Percentiles rank a stretch among this genome's conserved stretches.
These are phyloP conservation scores for Ophiostoma tasmaniense DNA, from an alignment of 2,329 filamentous ascomycete species.

Conservation along the genomic window DNA sequence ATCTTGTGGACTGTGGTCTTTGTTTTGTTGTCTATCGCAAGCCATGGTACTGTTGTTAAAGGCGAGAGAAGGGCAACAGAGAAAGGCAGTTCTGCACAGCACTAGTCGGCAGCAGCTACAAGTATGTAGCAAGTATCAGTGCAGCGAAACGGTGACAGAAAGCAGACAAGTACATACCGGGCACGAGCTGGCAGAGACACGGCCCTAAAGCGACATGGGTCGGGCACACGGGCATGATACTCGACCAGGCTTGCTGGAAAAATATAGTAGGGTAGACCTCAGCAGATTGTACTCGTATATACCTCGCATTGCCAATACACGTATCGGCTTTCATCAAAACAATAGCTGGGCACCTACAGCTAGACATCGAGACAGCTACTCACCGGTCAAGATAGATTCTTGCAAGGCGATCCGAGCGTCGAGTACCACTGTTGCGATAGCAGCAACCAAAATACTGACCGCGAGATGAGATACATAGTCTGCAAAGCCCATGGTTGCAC, in stretches of 20 bases:
- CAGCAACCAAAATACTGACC: background rate
- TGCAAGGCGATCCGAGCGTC: background rate
- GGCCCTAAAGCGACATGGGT: background rate
- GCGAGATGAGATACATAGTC: background rate
- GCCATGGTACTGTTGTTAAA: background rate
- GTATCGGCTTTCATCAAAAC: background rate
- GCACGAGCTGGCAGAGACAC: background rate
- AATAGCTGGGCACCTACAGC: too few species aligned
- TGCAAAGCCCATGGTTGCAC: background rate
- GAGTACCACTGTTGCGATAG: background rate
- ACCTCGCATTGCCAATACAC: background rate
- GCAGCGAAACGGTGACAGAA: background rate
- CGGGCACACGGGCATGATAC: background rate
- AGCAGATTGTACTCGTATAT: background rate
- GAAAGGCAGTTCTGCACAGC: background rate
- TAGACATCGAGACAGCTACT: background rate
- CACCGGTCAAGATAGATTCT: background rate
- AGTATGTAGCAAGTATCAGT: background rate
- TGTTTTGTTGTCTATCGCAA: background rate
- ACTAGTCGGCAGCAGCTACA: background rate
- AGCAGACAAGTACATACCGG: background rate
- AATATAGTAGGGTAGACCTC: background rate
- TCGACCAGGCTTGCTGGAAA: background rate
- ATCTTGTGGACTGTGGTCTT: background rate
- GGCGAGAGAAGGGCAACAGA: background rate